These are phyloP conservation scores for Penicillium sp. DNA, from an alignment of 2,329 filamentous ascomycete genomes.

Conservation along the genomic window DNA sequence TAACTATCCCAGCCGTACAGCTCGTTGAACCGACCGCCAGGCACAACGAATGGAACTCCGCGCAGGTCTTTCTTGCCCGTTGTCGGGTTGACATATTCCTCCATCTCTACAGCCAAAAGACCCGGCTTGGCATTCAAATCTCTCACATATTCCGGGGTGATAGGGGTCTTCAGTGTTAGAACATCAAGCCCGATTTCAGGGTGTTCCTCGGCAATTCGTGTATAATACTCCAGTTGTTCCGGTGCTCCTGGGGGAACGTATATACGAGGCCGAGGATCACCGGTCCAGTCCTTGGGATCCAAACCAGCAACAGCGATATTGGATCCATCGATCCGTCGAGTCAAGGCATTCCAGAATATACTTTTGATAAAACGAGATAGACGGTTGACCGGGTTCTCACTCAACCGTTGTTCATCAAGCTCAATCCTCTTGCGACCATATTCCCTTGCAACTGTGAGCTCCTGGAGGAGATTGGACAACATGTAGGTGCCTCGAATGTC, in stretches of 20 bases:
- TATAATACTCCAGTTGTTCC: slow-evolving; percentile 88
- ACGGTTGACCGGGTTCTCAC: slow-evolving; percentile 90
- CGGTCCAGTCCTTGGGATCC: slow-evolving; percentile 95
- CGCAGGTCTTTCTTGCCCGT: slow-evolving; percentile 68
- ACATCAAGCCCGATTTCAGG: slow-evolving; percentile 89
- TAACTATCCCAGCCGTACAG: slow-evolving; percentile 99
- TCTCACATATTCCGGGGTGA: slow-evolving; percentile 75
- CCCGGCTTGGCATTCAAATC: slow-evolving; percentile 85
- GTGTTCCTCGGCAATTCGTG: slow-evolving; percentile 67
- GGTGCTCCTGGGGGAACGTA: slow-evolving; percentile 83
- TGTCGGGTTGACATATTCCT: slow-evolving; percentile 63
- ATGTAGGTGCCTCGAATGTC: slow-evolving; percentile 95
- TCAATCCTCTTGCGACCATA: slow-evolving; percentile 86
- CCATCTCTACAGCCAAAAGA: slow-evolving; percentile 84
- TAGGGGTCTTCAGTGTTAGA: slow-evolving; percentile 64
- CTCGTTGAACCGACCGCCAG: slow-evolving; percentile 95
- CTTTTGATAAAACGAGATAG: slow-evolving; percentile 81
- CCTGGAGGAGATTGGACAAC: slow-evolving; percentile 93
- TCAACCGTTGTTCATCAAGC: slow-evolving; percentile 83
- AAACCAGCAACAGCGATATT: slow-evolving; percentile 73
- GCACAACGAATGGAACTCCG: slow-evolving; percentile 93
- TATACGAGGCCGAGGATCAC: slow-evolving; percentile 81
- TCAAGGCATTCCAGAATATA: slow-evolving; percentile 90
- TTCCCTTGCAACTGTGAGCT: slow-evolving; percentile 87
- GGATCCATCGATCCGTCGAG: slow-evolving; percentile 81